A percentile compares a stretch with the other conserved stretches of the same genome.
Evolutionary conservation across 1,284 basidiomycete species (phyloP).

Genomic region (Cerioporus squamosus): DNA sequence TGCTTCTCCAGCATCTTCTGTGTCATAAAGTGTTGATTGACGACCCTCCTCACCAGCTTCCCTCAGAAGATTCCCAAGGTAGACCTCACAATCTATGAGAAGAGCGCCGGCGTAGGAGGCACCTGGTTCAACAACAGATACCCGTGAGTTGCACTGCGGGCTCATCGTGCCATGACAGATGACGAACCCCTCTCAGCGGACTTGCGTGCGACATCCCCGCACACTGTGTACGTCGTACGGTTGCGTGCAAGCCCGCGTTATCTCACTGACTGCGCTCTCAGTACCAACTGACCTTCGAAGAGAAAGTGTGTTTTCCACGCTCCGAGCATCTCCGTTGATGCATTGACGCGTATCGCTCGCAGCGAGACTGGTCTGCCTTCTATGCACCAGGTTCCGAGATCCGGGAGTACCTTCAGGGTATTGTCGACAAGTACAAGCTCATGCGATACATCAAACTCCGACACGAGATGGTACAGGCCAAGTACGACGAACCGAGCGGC

Average conservation of each 20-base stretch:
- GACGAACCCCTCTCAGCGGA: conserved; percentile 39
- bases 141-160: conserved; percentile 28
- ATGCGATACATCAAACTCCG: conserved; percentile 54
- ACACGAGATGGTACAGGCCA: conserved; percentile 55
- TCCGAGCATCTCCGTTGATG: background rate
- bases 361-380: conserved; percentile 64
- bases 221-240: conserved; percentile 45
- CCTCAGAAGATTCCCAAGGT: conserved; percentile 58
- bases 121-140: conserved; percentile 55
- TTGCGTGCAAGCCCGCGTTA: no score
- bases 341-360: background rate
- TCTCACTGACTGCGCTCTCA: conserved; percentile 26
- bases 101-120: conserved; percentile 60
- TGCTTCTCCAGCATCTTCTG: background rate
- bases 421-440: conserved; percentile 65
- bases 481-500: conserved; percentile 51
- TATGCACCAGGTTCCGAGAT: conserved; percentile 65
- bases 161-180: background rate
- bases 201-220: conserved; percentile 61
- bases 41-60: conserved; percentile 41
- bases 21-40: no score
- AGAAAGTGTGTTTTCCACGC: conserved; percentile 41
- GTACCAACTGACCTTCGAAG: conserved; percentile 65
- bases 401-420: conserved; percentile 50
- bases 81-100: conserved; percentile 63